Evolutionary conservation across 2,329 filamentous ascomycete genomes (phyloP), one percentile per base, ranked within the genome.

Genomic region (Metarhizium robertsii): DNA sequence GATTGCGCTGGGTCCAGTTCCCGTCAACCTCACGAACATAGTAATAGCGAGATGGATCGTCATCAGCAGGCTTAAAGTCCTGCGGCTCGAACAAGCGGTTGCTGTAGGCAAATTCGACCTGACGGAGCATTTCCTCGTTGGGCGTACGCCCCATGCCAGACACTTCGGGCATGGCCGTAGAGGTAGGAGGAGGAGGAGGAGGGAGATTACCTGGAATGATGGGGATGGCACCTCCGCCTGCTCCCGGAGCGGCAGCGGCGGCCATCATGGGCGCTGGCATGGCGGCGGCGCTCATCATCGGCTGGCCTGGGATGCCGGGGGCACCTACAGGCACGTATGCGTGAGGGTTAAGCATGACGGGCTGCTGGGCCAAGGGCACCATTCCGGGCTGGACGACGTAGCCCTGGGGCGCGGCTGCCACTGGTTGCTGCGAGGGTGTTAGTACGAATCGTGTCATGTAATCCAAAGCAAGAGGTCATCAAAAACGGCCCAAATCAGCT

Each of bases 31-130:
- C 81, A 56, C 80, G 78, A 62, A 79, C 75, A 71, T 77, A 81
- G 70, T 85, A 86, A 71, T 81, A 79, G 59, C 81, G 80, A 48
- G 74, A 75, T 43, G 79, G 77, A 67, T 84, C 78, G 60, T 82
- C 77, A 63, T 85, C 82, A 20, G 76, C 74, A 2, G 83, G 83
- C 68, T 83, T 81, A 65, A 85, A 82, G 61, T 84, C 81, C 72
- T 85, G 81, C 16, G 79, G 76, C 66, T 81, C 76, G 60, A 78
- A 75, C 60, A 79, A 70, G 61, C 73, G 72, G 66, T 78, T 79
- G 59, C 71, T 66, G 57, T 75, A 64, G n/a, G 78, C 76, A 59
- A 78, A 74, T 61, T 78, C 69, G 48, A 74, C 66, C 64, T 79
- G 75, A 56, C 77, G 73, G 20, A 75, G 65, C 38, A 72, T 68